phyloP scores from a whole-genome alignment of 768 basidiomycete species.

The Amanita thiersii region DNA sequence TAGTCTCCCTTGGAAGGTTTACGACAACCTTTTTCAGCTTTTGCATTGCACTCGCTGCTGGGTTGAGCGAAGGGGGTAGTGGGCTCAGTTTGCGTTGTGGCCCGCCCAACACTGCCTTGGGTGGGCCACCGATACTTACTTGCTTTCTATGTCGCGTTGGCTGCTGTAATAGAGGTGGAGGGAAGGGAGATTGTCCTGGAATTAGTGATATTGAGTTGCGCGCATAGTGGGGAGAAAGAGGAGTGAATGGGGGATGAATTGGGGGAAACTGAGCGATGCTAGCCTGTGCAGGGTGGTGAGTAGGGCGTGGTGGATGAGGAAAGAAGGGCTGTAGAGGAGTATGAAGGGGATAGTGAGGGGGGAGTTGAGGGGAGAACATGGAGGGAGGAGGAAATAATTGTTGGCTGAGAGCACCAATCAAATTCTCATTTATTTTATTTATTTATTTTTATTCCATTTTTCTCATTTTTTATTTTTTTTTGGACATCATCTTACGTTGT shows the following conservation, averaged over 20 bases:
- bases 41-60: conserved; percentile 16
- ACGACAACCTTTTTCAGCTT: conserved; percentile 65
- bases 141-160: conserved; percentile 58
- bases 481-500: neutral
- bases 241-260: conserved; percentile 55
- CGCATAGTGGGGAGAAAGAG: conserved; percentile 50
- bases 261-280: conserved; percentile 61
- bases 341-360: conserved; percentile 44
- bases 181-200: conserved; percentile 20
- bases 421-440: neutral
- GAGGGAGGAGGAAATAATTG: neutral
- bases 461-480: conserved; percentile 3
- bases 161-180: conserved; percentile 32
- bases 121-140: conserved; percentile 79
- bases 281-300: conserved; percentile 45
- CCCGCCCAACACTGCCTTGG: conserved; percentile 78
- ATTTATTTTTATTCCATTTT: neutral
- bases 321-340: conserved; percentile 74
- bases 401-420: neutral
- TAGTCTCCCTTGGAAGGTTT: conserved; percentile 68
- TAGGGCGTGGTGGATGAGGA: conserved; percentile 45
- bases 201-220: conserved; percentile 41
- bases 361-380: conserved; percentile 31
- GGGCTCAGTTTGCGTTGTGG: conserved; percentile 73
- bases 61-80: conserved; percentile 36